Conservation (phyloP, 1,284 basidiomycete species). For the Mycena citricolor region DNA sequence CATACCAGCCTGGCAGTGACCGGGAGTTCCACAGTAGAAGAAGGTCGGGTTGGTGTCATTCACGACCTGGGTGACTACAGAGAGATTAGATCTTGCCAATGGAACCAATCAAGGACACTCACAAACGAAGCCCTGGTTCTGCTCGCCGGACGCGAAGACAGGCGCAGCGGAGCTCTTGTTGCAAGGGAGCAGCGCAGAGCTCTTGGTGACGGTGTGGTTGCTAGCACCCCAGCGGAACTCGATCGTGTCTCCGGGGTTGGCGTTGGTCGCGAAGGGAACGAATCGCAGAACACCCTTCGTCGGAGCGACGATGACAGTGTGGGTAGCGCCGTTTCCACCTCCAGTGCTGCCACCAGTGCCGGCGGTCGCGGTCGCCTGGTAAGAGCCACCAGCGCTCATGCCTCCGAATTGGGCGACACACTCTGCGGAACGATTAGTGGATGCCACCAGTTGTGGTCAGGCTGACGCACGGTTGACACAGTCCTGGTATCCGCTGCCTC, state of each 20-base stretch:
- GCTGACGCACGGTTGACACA: constrained; percentile 65
- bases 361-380: constrained; percentile 33
- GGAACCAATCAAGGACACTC: constrained; percentile 24
- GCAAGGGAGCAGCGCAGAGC: constrained; percentile 62
- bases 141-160: constrained; percentile 60
- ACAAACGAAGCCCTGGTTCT: constrained; percentile 63
- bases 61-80: constrained; percentile 62
- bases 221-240: constrained; percentile 72
- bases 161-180: constrained; percentile 61
- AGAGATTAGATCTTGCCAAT: neutral
- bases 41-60: constrained; percentile 69
- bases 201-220: constrained; percentile 78
- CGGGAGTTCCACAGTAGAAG: constrained; percentile 70
- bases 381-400: constrained; percentile 20
- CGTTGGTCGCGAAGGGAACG: constrained; percentile 71
- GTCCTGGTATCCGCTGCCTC: constrained; percentile 56
- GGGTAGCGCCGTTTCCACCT: constrained; percentile 58
- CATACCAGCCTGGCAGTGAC: constrained; percentile 77
- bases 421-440: constrained; percentile 53
- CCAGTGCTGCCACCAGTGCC: constrained; percentile 33
- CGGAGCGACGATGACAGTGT: constrained; percentile 76
- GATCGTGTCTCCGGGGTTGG: constrained; percentile 72
- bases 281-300: constrained; percentile 72
- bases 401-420: constrained; percentile 48
- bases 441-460: neutral